Percentiles rank a stretch among this genome's conserved stretches.
These are phyloP conservation scores for Mychonastes homosphaera DNA, from an alignment of 139 green algal genomes.

Conservation along the genomic window DNA sequence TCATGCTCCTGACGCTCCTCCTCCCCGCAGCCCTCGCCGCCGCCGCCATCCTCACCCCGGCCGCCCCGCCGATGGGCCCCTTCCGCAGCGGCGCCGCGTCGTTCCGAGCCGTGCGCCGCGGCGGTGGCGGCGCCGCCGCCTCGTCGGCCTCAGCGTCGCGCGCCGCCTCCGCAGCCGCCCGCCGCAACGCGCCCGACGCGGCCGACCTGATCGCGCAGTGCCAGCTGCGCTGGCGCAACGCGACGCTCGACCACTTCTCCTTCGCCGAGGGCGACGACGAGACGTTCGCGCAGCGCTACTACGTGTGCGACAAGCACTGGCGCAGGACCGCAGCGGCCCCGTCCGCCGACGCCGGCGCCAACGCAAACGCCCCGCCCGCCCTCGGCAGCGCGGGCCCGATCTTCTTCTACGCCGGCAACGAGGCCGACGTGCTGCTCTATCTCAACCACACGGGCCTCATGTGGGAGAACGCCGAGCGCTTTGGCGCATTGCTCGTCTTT, in stretches of 20 bases:
- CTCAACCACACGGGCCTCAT: conserved; percentile 70
- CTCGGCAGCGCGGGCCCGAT: conserved; percentile 37
- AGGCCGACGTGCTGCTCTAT: conserved; percentile 71
- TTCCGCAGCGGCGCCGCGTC: no score
- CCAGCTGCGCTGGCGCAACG: conserved; percentile 33
- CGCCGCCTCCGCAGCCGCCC: no score
- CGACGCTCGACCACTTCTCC: conserved; percentile 61
- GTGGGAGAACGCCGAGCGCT: conserved; percentile 59
- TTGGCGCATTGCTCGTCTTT: conserved; percentile 54
- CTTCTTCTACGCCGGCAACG: conserved; percentile 85
- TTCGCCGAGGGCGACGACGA: conserved; percentile 15
- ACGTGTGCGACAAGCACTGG: conserved; percentile 63
- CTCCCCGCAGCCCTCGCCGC: no score
- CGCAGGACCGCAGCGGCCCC: conserved; percentile 1
- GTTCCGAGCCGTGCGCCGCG: no score
- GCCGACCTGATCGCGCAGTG: conserved; percentile 33
- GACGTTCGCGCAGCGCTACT: conserved; percentile 69
- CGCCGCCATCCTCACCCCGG: no score
- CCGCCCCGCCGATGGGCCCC: no score
- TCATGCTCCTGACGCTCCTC: no score
- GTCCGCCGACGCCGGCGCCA: no score
- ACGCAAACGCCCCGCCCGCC: no score
- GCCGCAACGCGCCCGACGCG: no score
- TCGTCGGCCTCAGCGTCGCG: no score
- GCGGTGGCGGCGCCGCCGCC: no score